These are phyloP conservation scores for Hemileia vastatrix DNA, from an alignment of 1,284 basidiomycete genomes.

Conservation along the genomic window DNA sequence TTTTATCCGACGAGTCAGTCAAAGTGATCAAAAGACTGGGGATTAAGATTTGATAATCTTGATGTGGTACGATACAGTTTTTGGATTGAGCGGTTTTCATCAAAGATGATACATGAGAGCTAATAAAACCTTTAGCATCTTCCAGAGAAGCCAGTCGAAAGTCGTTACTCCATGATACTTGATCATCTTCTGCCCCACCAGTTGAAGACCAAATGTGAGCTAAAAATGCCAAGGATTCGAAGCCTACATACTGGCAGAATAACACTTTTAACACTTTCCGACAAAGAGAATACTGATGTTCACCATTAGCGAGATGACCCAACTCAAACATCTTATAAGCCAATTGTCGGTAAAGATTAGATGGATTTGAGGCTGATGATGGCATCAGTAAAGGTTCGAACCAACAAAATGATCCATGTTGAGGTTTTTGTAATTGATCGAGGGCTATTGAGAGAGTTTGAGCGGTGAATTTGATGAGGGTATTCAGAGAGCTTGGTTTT, in stretches of 20 bases:
- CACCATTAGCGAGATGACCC: conserved; percentile 2
- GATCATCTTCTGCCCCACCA: too few species aligned
- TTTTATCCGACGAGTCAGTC: conserved; percentile 12
- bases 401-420: conserved; percentile 15
- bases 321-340: conserved; percentile 12
- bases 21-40: conserved; percentile 19
- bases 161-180: too few species aligned
- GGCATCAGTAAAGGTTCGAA: conserved; percentile 6
- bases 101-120: too few species aligned
- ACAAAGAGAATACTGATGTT: conserved; percentile 2
- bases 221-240: conserved; percentile 15
- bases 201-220: conserved; percentile 21
- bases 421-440: not conserved
- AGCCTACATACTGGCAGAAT: conserved; percentile 1
- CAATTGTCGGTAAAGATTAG: conserved; percentile 1
- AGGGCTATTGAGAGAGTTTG: conserved; percentile 5
- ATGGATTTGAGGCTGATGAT: not conserved
- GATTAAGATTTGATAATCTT: conserved; percentile 16
- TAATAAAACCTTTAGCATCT: conserved; percentile 12
- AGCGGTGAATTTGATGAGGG: conserved; percentile 3
- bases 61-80: not conserved
- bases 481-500: conserved; percentile 15
- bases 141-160: conserved; percentile 20
- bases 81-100: not conserved
- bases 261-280: not conserved